These are phyloP conservation scores for Trichothecium roseum DNA, from an alignment of 2,329 filamentous ascomycete species.

Conservation along the genomic window DNA sequence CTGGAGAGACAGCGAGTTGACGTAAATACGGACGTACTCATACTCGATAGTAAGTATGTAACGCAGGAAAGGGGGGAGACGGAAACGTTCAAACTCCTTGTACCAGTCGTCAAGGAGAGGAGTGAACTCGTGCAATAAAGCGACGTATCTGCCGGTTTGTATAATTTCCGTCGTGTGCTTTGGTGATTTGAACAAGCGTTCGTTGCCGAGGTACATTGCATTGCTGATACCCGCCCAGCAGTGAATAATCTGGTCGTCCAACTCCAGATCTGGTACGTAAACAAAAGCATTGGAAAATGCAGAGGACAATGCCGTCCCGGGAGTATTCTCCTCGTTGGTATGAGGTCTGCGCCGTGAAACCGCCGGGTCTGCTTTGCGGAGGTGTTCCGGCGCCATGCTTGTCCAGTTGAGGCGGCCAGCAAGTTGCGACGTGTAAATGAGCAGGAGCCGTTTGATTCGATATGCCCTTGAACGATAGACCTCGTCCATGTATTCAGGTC, in stretches of 20 bases:
- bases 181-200: conserved; percentile 76
- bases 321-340: conserved; percentile 48
- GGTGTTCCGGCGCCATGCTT: conserved; percentile 74
- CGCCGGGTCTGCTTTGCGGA: conserved; percentile 48
- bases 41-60: conserved; percentile 90
- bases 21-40: conserved; percentile 87
- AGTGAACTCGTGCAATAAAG: conserved; percentile 70
- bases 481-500: conserved; percentile 63
- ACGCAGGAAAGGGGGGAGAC: conserved; percentile 52
- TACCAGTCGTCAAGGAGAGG: conserved; percentile 72
- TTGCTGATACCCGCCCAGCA: conserved; percentile 93
- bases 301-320: conserved; percentile 47
- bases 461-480: conserved; percentile 66
- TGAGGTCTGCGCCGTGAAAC: conserved; percentile 37
- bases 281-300: conserved; percentile 46
- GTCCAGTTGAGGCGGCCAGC: conserved; percentile 86
- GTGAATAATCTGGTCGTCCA: conserved; percentile 63
- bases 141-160: conserved; percentile 73
- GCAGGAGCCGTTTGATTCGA: conserved; percentile 74
- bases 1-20: conserved; percentile 89
- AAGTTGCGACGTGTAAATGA: conserved; percentile 90
- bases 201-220: conserved; percentile 84
- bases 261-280: conserved; percentile 55
- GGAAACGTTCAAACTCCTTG: conserved; percentile 69
- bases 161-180: conserved; percentile 85